Conservation (phyloP, 768 basidiomycete genomes). For the Thelephora ganbajun region DNA sequence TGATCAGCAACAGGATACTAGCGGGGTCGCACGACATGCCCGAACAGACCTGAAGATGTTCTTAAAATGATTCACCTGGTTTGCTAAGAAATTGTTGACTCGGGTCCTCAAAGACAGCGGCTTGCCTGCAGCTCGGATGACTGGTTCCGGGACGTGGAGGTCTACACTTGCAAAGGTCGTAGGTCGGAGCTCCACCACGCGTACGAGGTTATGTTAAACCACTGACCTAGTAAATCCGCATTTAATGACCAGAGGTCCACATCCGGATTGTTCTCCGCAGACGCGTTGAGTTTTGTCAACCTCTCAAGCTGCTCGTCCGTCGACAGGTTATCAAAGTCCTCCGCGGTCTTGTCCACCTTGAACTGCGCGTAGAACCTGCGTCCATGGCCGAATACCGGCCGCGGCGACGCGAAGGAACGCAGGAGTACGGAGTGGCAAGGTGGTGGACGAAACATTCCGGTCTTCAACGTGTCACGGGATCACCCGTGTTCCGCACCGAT, state of each 20-base stretch:
- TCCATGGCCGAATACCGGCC: not conserved
- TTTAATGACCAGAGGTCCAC: not conserved
- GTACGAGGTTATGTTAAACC: not conserved
- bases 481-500: too few relatives aligned
- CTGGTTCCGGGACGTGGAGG: not conserved
- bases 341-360: not conserved
- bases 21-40: not conserved
- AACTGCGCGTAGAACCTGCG: not conserved
- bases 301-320: not conserved
- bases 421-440: not conserved
- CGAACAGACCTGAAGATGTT: constrained; percentile 20
- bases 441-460: not conserved
- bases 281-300: not conserved
- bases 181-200: not conserved
- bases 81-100: not conserved
- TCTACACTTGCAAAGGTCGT: not conserved
- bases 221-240: not conserved
- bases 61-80: constrained; percentile 5
- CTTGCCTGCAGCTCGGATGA: not conserved
- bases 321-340: not conserved
- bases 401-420: not conserved
- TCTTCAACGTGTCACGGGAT: too few relatives aligned
- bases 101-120: not conserved
- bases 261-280: not conserved
- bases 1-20: not conserved